phyloP scores from a whole-genome alignment of 2,329 filamentous ascomycete genomes.

The Aspergillus costaricaensis region DNA sequence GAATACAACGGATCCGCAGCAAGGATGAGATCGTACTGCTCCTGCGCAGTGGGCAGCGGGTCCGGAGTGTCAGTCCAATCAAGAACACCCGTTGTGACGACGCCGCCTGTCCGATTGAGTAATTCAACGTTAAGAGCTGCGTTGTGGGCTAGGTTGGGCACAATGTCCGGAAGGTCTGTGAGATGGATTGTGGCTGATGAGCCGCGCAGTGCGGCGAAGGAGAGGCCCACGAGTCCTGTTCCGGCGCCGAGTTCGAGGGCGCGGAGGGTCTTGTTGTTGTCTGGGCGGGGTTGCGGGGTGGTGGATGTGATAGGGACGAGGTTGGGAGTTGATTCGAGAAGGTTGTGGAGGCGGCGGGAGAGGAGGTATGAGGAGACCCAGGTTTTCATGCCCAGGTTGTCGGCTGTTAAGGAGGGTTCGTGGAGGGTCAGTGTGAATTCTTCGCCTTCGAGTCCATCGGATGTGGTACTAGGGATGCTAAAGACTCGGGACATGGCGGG shows the following conservation, averaged over 20 bases:
- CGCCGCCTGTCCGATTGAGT: constrained; percentile 59
- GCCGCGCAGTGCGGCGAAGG: constrained; percentile 71
- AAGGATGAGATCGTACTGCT: constrained; percentile 66
- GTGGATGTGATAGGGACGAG: constrained; percentile 33
- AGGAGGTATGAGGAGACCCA: constrained; percentile 92
- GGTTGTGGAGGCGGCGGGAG: constrained; percentile 64
- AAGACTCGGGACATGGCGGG: constrained; percentile 64
- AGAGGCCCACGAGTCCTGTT: constrained; percentile 85
- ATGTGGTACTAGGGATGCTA: constrained; percentile 49
- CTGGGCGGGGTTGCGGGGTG: constrained; percentile 19
- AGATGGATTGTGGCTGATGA: constrained; percentile 63
- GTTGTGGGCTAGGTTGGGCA: constrained; percentile 78
- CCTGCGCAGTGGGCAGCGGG: constrained; percentile 31
- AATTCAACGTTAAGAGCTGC: constrained; percentile 62
- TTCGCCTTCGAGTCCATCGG: constrained; percentile 30
- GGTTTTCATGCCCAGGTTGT: constrained; percentile 89
- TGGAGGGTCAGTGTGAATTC: constrained; percentile 70
- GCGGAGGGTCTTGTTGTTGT: constrained; percentile 31
- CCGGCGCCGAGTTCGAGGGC: constrained; percentile 83
- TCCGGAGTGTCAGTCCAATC: constrained; percentile 63
- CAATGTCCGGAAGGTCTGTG: constrained; percentile 82
- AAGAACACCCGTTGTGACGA: constrained; percentile 64
- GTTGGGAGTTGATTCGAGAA: constrained; percentile 42
- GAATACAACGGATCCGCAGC: constrained; percentile 88
- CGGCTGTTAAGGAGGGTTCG: constrained; percentile 84